These are phyloP conservation scores for Metschnikowia lachancei DNA, from an alignment of 805 yeast genomes.

Conservation along the genomic window DNA sequence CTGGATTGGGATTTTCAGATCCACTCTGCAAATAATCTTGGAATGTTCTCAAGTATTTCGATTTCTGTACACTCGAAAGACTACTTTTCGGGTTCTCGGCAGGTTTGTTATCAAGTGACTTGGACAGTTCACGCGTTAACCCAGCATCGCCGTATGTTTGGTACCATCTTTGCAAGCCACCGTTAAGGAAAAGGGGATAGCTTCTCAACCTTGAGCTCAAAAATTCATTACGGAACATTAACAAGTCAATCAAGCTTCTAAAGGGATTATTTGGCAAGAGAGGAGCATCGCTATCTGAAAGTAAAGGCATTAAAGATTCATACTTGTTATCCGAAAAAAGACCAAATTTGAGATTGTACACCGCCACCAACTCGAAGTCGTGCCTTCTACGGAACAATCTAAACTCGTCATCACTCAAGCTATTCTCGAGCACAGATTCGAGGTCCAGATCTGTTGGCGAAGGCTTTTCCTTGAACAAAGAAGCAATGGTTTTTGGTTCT, in stretches of 20 bases:
- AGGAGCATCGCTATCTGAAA: constrained; percentile 36
- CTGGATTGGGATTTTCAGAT: neutral
- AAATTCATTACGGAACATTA: constrained; percentile 32
- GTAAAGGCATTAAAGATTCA: constrained; percentile 34
- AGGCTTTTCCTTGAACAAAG: constrained; percentile 28
- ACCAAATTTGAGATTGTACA: constrained; percentile 54
- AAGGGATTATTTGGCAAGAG: constrained; percentile 56
- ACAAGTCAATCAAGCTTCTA: constrained; percentile 39
- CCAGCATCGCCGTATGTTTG: constrained; percentile 28
- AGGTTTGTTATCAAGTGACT: neutral
- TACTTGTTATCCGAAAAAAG: constrained; percentile 29
- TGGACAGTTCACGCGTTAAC: constrained; percentile 5
- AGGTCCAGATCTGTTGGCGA: constrained; percentile 58
- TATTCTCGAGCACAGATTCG: constrained; percentile 56
- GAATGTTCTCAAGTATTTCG: constrained; percentile 14
- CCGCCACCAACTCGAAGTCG: constrained; percentile 58
- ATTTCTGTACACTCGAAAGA: neutral
- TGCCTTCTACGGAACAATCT: constrained; percentile 51
- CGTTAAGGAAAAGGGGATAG: constrained; percentile 35
- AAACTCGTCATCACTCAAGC: constrained; percentile 35
- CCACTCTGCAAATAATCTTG: constrained; percentile 17
- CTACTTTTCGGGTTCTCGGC: constrained; percentile 18
- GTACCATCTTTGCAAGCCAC: constrained; percentile 39
- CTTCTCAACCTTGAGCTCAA: constrained; percentile 33
- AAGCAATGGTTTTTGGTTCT: constrained; percentile 51